Evolutionary conservation across 192 early-diverging fungal species (phyloP), one percentile per base, ranked within the genome.

Genomic region (Coemansia sp.): DNA sequence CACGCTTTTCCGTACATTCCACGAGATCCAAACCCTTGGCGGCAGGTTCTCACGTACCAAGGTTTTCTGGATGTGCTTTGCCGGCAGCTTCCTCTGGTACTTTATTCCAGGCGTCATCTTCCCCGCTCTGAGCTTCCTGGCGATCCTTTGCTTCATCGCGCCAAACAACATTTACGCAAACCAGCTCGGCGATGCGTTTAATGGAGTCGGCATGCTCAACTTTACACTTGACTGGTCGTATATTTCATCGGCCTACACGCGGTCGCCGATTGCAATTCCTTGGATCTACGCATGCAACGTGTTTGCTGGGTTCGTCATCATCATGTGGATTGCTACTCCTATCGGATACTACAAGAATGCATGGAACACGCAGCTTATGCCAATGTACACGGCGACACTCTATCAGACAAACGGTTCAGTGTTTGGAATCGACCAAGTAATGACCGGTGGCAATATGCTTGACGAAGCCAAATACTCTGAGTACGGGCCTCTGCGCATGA

Each of bases 1-100:
- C 34, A 88, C 92, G 12, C 75, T 95, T 24, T 92, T 94, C 76
- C 87, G 88, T n/a, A 88, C 91, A 1, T 86, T 96, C 48, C 93
- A 96, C 72, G 87, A 90, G 55, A 46, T 60, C 57, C 85, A 88
- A 63, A 18, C 79, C 84, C 56, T 78, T 70, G 73, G 72, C 36
- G 67, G 58, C 14, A 70, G 70, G n/a, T 68, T 89, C 35, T 75
- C 85, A 8, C 81, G 87, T 26, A 85, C 85, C 11, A 57, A 77
- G 58, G 33, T 85, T 12, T 89, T 89, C 38, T 83, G 78, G 76
- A 63, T 73, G 11, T 83, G 62, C 60, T 84, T 84, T 72, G 36
- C 33, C 20, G 61, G 35, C 26, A 82, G 76, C 45, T 87, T 87
- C 52, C 33, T 83, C 5, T 89, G 82, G 77, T 82, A 86, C 71